These are phyloP conservation scores for Pythium insidiosum DNA, from an alignment of 352 stramenopile genomes.

Conservation along the genomic window DNA sequence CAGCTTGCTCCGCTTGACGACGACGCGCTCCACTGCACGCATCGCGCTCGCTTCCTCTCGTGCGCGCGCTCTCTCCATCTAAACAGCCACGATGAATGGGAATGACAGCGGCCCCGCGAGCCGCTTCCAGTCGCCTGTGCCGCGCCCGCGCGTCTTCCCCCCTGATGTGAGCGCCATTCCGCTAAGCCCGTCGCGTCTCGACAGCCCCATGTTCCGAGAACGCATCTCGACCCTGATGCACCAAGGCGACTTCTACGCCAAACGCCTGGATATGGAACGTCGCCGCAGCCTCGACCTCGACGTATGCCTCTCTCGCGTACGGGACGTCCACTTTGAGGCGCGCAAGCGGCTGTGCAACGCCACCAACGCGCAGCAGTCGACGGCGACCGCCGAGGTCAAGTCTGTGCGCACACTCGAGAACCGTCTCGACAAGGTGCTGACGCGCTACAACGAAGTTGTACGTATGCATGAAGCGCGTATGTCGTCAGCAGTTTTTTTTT, in stretches of 20 bases:
- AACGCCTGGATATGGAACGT: slow-evolving; percentile 51
- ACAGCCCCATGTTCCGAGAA: slow-evolving; percentile 67
- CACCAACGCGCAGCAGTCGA: slow-evolving; percentile 35
- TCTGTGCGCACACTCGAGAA: slow-evolving; percentile 74
- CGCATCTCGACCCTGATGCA: slow-evolving; percentile 58
- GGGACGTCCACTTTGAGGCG: slow-evolving; percentile 39
- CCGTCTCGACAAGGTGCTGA: slow-evolving; percentile 77
- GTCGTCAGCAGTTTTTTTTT: too few species aligned
- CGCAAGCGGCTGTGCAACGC: slow-evolving; percentile 41
- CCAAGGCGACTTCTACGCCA: slow-evolving; percentile 65
- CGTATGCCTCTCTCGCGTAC: slow-evolving; percentile 18
- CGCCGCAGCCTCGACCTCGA: slow-evolving; percentile 48
- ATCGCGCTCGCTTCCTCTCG: too few species aligned
- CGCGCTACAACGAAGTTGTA: slow-evolving; percentile 74
- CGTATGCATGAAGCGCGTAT: not conserved
- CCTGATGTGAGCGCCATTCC: slow-evolving; percentile 42
- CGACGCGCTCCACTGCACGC: too few species aligned
- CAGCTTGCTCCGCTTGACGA: too few species aligned
- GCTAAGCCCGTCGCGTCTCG: slow-evolving; percentile 55
- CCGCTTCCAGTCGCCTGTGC: slow-evolving; percentile 13
- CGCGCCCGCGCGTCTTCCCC: slow-evolving; percentile 39
- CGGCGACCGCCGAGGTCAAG: slow-evolving; percentile 44
- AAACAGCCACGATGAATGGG: not conserved
- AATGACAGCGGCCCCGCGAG: slow-evolving; percentile 1
- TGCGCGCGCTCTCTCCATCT: too few species aligned